Base-by-base conservation (phyloP, 495 filamentous ascomycete genomes). In the Neurospora hispaniola region DNA sequence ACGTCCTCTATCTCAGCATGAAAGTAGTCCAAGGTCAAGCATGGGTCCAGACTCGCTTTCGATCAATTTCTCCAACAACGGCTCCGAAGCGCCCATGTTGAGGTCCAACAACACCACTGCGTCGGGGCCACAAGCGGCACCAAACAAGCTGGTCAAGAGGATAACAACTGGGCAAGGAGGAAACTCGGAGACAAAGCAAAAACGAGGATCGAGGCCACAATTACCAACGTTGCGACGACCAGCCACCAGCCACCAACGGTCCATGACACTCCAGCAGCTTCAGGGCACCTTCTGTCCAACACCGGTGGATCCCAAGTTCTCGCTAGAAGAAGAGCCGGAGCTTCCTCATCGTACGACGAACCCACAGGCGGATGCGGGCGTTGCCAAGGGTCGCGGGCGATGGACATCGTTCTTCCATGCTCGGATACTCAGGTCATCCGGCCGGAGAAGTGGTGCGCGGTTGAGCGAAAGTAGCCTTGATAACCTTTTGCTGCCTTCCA, bases 111-210 rank as follows among this genome's bases (percentile, higher is more conserved):
- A 62, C 74, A 78, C 71, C 80, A 86, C 14, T 4, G 35, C 54
- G 27, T 66, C 54, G 5, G 54, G 54, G 70, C 80, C 16, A 80
- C 83, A 87, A 73, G 78, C 86, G 73, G 76, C 85, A 46, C 89
- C 92, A 18, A 98, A 97, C 81, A 98, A 96, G 82, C 84, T 98
- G 35, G 90, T 98, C 41, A 98, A 98, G 82, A 90, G 95, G 71
- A 85, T 89, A 62, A 85, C 89, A 14, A 92, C 94, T 20, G 74
- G 78, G 23, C 79, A 80, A 62, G 85, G 89, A 42, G 85, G 86
- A 73, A 83, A 72, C 78, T 79, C 81, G 82, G 73, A 79, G 74
- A 74, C 70, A 39, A 73, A 70, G 71, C 74, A 78, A 71, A 80
- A 81, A 72, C 81, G 80, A 71, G 76, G 82, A 66, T 88, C 88